Base-by-base conservation (phyloP, 1,284 basidiomycete species). In the Trichosporon ovoides region DNA sequence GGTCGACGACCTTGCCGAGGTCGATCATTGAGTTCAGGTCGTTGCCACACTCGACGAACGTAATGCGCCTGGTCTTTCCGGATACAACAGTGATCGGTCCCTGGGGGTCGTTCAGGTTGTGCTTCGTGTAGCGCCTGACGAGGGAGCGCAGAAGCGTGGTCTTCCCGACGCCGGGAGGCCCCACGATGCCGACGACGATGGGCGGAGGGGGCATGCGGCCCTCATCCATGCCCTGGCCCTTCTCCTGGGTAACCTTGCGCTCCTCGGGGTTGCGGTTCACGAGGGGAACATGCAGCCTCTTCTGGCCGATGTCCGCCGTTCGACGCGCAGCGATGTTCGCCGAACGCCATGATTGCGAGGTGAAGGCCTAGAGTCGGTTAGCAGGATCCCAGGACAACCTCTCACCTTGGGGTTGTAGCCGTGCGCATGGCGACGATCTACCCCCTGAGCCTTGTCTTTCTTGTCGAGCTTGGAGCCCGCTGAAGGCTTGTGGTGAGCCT, bases 11-110 rank as follows among this genome's bases (percentile, higher is more conserved):
- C 78, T 99, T 99, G 59, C 87, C 94, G 67, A 97, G 82, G 81
- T 99, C 96, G 63, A 98, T 90, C 94, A 98, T 98, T 51, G 91
- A 87, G 77, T 95, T 95, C 66, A 99, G 82, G 79, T 98, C 93
- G 74, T 94, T 98, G 69, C 95, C 94, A 80, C 93, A 98, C 78
- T 98, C 96, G 58, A 98, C 83, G 77, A 99, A 94, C 0, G 95
- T 98, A 20, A 98, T 81, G 14, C 96, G 82, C 50, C 92, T 83
- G 69, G 87, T 90, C 81, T 98, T 99, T 53, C 94, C 80, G 19
- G 78, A 87, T 52, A 98, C 89, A n/a, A 98, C 89, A 0, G 96
- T 99, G 40, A 98, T 86, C 1, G 96, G 96, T 0, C 96, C 96
- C 69, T 90, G 88, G 58, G 89, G 87, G 55, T 98, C 89, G 63